Percentiles rank a stretch among this genome's conserved stretches.
Evolutionary conservation across 2,329 filamentous ascomycete genomes (phyloP).

Genomic region (Aspergillus arachidicola): DNA sequence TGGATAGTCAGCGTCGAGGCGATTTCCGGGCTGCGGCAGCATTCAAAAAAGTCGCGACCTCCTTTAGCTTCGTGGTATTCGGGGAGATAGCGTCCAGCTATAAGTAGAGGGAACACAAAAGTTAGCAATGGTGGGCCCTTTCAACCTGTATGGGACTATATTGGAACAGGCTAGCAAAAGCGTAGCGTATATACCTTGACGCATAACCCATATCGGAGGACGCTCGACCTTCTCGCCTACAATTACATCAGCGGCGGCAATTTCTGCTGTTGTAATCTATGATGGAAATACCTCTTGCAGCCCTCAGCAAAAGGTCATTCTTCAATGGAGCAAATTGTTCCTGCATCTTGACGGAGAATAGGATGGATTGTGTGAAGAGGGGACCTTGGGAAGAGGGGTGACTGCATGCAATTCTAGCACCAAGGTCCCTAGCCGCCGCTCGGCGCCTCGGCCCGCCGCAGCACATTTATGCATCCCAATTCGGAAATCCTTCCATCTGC

Average conservation of each 20-base stretch:
- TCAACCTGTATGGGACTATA: not conserved
- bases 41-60: constrained; percentile 91
- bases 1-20: constrained; percentile 92
- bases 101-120: not conserved
- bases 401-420: constrained; percentile 17
- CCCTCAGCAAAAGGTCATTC: constrained; percentile 89
- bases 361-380: constrained; percentile 20
- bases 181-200: constrained; percentile 69
- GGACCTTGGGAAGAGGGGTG: constrained; percentile 23
- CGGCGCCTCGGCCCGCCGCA: constrained; percentile 22
- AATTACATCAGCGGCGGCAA: constrained; percentile 23
- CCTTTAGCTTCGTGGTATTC: constrained; percentile 98
- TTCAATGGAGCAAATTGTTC: constrained; percentile 79
- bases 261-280: not conserved
- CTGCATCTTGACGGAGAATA: constrained; percentile 56
- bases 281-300: constrained; percentile 71
- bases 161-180: not conserved
- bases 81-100: constrained; percentile 93
- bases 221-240: constrained; percentile 87
- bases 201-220: constrained; percentile 98
- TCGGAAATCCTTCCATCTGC: not conserved
- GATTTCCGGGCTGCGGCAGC: constrained; percentile 90
- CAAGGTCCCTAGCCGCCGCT: constrained; percentile 11
- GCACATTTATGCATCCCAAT: not conserved
- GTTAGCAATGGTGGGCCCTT: not conserved